Evolutionary conservation across 1,139 yeast genomes (phyloP).

Genomic region (Candida labiduridarum): DNA sequence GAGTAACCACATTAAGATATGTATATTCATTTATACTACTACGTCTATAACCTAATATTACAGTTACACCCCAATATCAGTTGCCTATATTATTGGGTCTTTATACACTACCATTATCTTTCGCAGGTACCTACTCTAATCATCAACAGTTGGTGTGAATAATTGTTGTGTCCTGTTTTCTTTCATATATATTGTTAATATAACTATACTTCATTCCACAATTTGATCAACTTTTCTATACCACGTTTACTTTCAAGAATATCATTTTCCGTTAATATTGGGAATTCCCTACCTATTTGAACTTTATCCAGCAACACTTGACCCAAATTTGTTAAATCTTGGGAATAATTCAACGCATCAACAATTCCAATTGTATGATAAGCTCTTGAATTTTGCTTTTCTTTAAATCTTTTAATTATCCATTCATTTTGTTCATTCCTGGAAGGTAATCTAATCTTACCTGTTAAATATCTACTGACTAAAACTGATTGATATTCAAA

Average conservation of each 20-base stretch:
- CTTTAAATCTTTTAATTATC: slow-evolving; percentile 27
- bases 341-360: slow-evolving; percentile 25
- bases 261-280: slow-evolving; percentile 31
- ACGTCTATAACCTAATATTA: too few species aligned
- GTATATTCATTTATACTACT: too few species aligned
- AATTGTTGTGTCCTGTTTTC: too few species aligned
- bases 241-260: slow-evolving; percentile 21
- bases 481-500: slow-evolving; percentile 46
- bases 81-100: too few species aligned
- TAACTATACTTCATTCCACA: slow-evolving; percentile 15
- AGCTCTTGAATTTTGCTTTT: slow-evolving; percentile 35
- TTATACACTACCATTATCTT: too few species aligned
- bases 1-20: too few species aligned
- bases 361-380: slow-evolving; percentile 43
- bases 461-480: slow-evolving; percentile 35
- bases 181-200: neutral
- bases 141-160: too few species aligned
- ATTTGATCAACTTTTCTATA: slow-evolving; percentile 21
- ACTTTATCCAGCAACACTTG: slow-evolving; percentile 20
- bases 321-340: slow-evolving; percentile 30
- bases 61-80: too few species aligned
- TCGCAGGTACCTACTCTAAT: too few species aligned
- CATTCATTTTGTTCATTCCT: slow-evolving; percentile 32
- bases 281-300: slow-evolving; percentile 36
- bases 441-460: slow-evolving; percentile 33